These are phyloP conservation scores for Penicillium paxilli DNA, from an alignment of 495 filamentous ascomycete genomes.

Conservation along the genomic window DNA sequence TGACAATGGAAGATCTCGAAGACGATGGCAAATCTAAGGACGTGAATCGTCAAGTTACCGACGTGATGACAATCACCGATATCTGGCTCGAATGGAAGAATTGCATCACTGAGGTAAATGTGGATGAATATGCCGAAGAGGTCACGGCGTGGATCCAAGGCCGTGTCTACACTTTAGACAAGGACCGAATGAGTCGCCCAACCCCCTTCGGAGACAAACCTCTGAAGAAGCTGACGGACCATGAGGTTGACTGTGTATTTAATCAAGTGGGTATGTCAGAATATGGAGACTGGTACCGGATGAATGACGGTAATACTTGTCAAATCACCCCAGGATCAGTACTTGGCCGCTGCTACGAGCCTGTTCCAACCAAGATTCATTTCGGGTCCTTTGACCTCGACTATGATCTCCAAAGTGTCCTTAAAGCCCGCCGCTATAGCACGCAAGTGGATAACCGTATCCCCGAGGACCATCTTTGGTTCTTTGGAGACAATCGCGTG, in stretches of 20 bases:
- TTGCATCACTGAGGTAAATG: slow-evolving; percentile 45
- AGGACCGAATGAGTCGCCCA: slow-evolving; percentile 21
- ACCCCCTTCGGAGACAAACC: slow-evolving; percentile 21
- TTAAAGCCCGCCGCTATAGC: slow-evolving; percentile 44
- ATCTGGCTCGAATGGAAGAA: slow-evolving; percentile 48
- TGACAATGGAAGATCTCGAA: slow-evolving; percentile 10
- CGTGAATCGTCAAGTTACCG: slow-evolving; percentile 24
- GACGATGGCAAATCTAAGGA: background rate
- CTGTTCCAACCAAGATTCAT: slow-evolving; percentile 47
- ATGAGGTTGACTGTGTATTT: slow-evolving; percentile 36
- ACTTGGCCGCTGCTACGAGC: slow-evolving; percentile 55
- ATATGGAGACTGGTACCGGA: slow-evolving; percentile 50
- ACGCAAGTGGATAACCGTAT: slow-evolving; percentile 47
- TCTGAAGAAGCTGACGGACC: slow-evolving; percentile 25
- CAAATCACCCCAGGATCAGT: slow-evolving; percentile 51
- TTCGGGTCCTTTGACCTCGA: slow-evolving; percentile 31
- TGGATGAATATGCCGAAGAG: slow-evolving; percentile 41
- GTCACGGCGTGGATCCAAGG: slow-evolving; percentile 46
- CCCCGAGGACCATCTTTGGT: slow-evolving; percentile 43
- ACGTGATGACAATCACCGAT: slow-evolving; percentile 53
- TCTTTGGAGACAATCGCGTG: slow-evolving; percentile 56
- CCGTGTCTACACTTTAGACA: slow-evolving; percentile 46
- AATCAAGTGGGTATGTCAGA: slow-evolving; percentile 40
- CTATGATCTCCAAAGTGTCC: slow-evolving; percentile 36
- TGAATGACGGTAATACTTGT: slow-evolving; percentile 36